Evolutionary conservation across 2,329 filamentous ascomycete species (phyloP).

Genomic region (Sphaerulina musiva): DNA sequence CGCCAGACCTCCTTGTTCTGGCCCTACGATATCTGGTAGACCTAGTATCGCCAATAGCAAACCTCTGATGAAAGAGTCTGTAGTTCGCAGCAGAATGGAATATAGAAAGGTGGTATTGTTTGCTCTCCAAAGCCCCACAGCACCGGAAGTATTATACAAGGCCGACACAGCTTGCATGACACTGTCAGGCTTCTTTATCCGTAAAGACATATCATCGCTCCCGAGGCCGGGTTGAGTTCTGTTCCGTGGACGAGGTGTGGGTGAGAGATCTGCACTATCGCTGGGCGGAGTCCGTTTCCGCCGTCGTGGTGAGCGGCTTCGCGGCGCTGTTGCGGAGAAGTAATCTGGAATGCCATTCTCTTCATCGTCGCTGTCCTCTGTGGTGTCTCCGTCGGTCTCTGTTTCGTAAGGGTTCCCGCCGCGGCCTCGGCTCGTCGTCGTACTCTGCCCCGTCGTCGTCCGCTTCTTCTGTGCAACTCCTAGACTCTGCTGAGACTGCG

Average conservation of each 20-base stretch:
- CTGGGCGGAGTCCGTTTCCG: slow-evolving; percentile 28
- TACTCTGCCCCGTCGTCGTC: slow-evolving; percentile 4
- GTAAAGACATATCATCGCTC: slow-evolving; percentile 50
- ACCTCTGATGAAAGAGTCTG: slow-evolving; percentile 88
- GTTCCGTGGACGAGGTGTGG: slow-evolving; percentile 27
- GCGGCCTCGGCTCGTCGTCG: slow-evolving; percentile 14
- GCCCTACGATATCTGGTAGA: slow-evolving; percentile 73
- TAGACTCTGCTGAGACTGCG: slow-evolving; percentile 30
- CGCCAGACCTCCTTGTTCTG: slow-evolving; percentile 62
- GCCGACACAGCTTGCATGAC: slow-evolving; percentile 80
- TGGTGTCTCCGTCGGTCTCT: slow-evolving; percentile 19
- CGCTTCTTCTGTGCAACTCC: slow-evolving; percentile 30
- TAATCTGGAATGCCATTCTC: slow-evolving; percentile 63
- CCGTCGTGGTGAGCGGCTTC: slow-evolving; percentile 43
- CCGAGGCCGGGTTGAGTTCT: slow-evolving; percentile 20
- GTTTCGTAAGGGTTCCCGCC: slow-evolving; percentile 23
- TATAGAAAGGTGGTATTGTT: slow-evolving; percentile 92
- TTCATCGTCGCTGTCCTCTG: slow-evolving; percentile 17
- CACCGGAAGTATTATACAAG: slow-evolving; percentile 81
- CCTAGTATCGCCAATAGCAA: slow-evolving; percentile 86
- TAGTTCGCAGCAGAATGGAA: slow-evolving; percentile 72
- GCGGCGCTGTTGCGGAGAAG: slow-evolving; percentile 66
- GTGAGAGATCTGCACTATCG: slow-evolving; percentile 19
- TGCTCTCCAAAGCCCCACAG: slow-evolving; percentile 89
- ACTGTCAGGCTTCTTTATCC: slow-evolving; percentile 68